These are phyloP conservation scores for Blepharisma undulans DNA, from an alignment of 169 alveolate genomes.

Conservation along the genomic window DNA sequence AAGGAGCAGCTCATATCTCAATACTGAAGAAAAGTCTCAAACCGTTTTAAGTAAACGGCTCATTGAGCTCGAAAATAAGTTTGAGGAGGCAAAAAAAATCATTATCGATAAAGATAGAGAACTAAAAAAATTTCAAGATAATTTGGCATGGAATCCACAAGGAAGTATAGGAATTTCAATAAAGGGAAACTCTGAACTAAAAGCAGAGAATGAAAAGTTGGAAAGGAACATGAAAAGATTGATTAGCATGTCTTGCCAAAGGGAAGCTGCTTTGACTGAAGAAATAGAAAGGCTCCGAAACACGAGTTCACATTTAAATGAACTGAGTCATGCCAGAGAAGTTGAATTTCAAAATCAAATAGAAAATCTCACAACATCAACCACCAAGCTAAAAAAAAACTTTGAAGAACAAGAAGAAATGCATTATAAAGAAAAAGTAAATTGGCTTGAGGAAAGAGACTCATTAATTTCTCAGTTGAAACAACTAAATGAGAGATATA, in stretches of 20 bases:
- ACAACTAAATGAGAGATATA: background rate
- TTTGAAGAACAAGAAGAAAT: background rate
- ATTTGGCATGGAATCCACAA: background rate
- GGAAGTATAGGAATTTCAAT: background rate
- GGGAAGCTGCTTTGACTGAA: constrained; percentile 10
- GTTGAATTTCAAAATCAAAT: background rate
- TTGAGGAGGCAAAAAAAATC: background rate
- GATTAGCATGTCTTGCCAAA: background rate
- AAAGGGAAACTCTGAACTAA: background rate
- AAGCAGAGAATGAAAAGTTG: constrained; percentile 17
- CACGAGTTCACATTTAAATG: background rate
- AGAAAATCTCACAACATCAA: background rate
- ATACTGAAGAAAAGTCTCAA: background rate
- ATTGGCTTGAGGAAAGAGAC: background rate
- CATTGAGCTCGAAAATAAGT: background rate
- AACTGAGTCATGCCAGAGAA: background rate
- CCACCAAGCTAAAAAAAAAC: background rate
- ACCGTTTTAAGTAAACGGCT: background rate
- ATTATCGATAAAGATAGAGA: background rate
- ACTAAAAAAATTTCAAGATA: background rate
- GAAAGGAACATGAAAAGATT: background rate
- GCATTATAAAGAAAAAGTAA: background rate
- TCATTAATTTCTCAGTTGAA: background rate
- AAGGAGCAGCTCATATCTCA: background rate
- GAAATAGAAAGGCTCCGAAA: constrained; percentile 1